A percentile compares a stretch with the other conserved stretches of the same genome.
These are phyloP conservation scores for Aspergillus costaricaensis DNA, from an alignment of 2,329 filamentous ascomycete species.

Conservation along the genomic window DNA sequence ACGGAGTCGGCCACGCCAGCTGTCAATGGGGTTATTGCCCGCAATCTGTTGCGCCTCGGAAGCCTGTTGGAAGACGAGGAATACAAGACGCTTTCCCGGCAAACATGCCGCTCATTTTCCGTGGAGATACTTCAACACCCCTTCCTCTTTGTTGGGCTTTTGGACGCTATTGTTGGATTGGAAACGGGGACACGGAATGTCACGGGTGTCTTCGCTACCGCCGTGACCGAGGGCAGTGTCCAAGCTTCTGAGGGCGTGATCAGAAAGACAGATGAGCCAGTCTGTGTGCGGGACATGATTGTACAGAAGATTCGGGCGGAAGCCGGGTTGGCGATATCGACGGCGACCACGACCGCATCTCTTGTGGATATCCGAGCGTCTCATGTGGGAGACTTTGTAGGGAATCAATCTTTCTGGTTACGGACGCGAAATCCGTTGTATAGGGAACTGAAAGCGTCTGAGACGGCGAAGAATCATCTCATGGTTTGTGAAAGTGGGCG, in stretches of 20 bases:
- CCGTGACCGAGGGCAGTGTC: conserved; percentile 17
- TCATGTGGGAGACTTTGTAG: conserved; percentile 36
- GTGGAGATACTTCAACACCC: conserved; percentile 91
- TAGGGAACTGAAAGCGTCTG: conserved; percentile 37
- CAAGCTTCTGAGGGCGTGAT: conserved; percentile 19
- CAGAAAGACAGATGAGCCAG: conserved; percentile 24
- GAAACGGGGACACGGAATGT: conserved; percentile 67
- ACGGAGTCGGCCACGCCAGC: conserved; percentile 93
- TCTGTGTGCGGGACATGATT: conserved; percentile 32
- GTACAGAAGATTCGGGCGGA: conserved; percentile 37
- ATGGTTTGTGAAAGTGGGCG: conserved; percentile 41
- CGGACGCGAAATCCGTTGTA: conserved; percentile 39
- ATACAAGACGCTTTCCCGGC: conserved; percentile 66
- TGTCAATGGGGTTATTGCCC: conserved; percentile 82
- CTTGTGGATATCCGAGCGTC: conserved; percentile 41
- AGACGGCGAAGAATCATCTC: conserved; percentile 41
- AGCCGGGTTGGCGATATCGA: conserved; percentile 34
- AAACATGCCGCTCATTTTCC: conserved; percentile 83
- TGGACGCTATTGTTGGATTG: conserved; percentile 73
- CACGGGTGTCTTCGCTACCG: conserved; percentile 55
- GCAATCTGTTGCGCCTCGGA: conserved; percentile 81
- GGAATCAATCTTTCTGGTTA: conserved; percentile 42
- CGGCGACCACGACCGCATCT: conserved; percentile 36
- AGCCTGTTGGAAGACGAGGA: conserved; percentile 66
- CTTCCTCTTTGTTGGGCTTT: conserved; percentile 81